A percentile compares a stretch with the other conserved stretches of the same genome.
phyloP scores from a whole-genome alignment of 208 protist species.

The Borovskyia barvae region DNA sequence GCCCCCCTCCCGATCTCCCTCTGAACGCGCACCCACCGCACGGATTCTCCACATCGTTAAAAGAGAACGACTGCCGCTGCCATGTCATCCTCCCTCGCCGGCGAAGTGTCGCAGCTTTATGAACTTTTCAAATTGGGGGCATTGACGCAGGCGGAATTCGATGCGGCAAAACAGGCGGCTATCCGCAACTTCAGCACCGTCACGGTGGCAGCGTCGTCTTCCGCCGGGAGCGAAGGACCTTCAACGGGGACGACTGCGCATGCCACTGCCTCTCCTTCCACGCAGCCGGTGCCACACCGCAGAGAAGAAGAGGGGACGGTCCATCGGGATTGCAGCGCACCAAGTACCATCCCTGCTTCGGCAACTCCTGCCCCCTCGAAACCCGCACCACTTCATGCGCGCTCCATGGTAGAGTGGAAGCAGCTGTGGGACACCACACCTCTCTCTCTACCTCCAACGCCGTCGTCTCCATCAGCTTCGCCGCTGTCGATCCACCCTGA shows the following conservation, averaged over 20 bases:
- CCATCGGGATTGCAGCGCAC: background rate
- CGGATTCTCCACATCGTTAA: too few species aligned
- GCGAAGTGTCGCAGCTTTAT: slow-evolving; percentile 48
- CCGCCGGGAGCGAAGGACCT: too few species aligned
- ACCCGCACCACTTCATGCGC: background rate
- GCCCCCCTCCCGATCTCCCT: too few species aligned
- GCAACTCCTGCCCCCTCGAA: background rate
- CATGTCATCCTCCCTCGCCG: slow-evolving; percentile 40
- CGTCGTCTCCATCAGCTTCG: background rate
- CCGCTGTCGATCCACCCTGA: too few species aligned
- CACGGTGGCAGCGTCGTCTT: background rate
- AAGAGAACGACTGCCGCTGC: too few species aligned
- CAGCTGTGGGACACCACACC: slow-evolving; percentile 6
- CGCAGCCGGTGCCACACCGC: too few species aligned
- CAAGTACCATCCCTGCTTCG: background rate
- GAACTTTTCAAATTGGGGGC: slow-evolving; percentile 53
- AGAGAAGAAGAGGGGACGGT: background rate
- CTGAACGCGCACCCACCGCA: too few species aligned
- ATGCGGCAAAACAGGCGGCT: slow-evolving; percentile 44
- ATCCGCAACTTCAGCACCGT: slow-evolving; percentile 22
- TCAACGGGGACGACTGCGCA: too few species aligned
- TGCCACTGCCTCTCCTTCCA: too few species aligned
- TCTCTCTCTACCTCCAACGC: background rate
- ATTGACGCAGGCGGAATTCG: slow-evolving; percentile 63
- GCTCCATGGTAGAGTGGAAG: slow-evolving; percentile 9